These are phyloP conservation scores for Urochloa ruziziensis DNA, from an alignment of 176 grass and related monocot species.

Conservation along the genomic window DNA sequence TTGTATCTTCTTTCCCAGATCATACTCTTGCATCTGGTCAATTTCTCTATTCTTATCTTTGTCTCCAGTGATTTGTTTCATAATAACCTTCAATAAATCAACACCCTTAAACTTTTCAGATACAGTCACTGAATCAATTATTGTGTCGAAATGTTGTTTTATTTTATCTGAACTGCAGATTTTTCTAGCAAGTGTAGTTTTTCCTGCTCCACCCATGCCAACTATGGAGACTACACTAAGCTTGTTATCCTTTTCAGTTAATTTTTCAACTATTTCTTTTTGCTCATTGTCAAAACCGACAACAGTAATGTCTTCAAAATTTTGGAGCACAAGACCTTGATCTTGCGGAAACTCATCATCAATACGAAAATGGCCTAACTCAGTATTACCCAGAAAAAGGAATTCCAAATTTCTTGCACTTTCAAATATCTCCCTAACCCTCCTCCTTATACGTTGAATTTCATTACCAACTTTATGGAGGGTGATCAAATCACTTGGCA, in stretches of 20 bases:
- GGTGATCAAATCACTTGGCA: not conserved
- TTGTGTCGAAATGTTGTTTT: not conserved
- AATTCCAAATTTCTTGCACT: not conserved
- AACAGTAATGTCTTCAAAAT: not conserved
- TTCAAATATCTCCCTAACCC: not conserved
- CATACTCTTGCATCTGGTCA: not conserved
- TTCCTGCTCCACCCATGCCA: conserved; percentile 29
- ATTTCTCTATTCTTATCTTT: not conserved
- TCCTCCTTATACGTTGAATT: not conserved
- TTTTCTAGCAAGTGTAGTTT: conserved; percentile 19
- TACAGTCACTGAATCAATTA: conserved; percentile 5
- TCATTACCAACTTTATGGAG: conserved; percentile 17
- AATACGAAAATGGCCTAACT: not conserved
- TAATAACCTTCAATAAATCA: not conserved
- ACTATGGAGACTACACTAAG: conserved; percentile 23
- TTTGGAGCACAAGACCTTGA: not conserved
- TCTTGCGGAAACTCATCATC: not conserved
- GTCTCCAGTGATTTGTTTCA: not conserved
- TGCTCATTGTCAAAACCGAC: conserved; percentile 25
- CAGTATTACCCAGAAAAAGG: not conserved
- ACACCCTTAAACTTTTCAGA: conserved; percentile 3
- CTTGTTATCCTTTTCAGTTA: not conserved
- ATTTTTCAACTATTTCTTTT: not conserved
- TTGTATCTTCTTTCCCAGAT: not conserved
- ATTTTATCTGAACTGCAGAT: not conserved